phyloP scores from a whole-genome alignment of 1,284 basidiomycete species.

The Meira nashicola region DNA sequence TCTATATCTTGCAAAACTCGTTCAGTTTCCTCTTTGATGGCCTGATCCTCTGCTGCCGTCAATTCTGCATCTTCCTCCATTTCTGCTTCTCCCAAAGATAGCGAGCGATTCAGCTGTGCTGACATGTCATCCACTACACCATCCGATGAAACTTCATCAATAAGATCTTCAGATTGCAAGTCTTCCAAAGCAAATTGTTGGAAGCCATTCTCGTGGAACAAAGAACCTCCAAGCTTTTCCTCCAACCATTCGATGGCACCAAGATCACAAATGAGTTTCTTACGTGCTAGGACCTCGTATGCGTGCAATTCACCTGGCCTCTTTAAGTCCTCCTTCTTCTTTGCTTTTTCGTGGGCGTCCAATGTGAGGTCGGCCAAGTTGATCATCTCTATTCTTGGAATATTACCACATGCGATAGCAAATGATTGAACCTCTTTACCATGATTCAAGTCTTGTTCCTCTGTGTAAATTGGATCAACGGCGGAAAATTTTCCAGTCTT shows the following conservation, averaged over 20 bases:
- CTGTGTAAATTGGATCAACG: conserved; percentile 38
- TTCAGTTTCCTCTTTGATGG: conserved; percentile 2
- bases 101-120: too few relatives aligned
- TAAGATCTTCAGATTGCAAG: not conserved
- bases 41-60: not conserved
- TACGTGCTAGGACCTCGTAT: conserved; percentile 46
- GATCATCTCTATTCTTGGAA: conserved; percentile 42
- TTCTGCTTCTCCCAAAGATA: not conserved
- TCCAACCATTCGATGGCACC: conserved; percentile 53
- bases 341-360: conserved; percentile 24
- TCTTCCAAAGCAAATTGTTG: not conserved
- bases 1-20: not conserved
- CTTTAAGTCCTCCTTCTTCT: conserved; percentile 39
- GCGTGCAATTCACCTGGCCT: conserved; percentile 51
- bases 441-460: conserved; percentile 35
- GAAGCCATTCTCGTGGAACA: conserved; percentile 33
- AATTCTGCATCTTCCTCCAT: not conserved
- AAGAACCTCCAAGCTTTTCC: conserved; percentile 48
- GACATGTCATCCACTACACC: too few relatives aligned
- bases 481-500: conserved; percentile 29
- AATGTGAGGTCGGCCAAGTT: conserved; percentile 42
- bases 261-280: conserved; percentile 45
- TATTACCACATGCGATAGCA: conserved; percentile 35
- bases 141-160: too few relatives aligned
- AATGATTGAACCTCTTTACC: conserved; percentile 35